Evolutionary conservation across 371 early-diverging fungal species (phyloP).

Genomic region (Apophysomyces sp.): DNA sequence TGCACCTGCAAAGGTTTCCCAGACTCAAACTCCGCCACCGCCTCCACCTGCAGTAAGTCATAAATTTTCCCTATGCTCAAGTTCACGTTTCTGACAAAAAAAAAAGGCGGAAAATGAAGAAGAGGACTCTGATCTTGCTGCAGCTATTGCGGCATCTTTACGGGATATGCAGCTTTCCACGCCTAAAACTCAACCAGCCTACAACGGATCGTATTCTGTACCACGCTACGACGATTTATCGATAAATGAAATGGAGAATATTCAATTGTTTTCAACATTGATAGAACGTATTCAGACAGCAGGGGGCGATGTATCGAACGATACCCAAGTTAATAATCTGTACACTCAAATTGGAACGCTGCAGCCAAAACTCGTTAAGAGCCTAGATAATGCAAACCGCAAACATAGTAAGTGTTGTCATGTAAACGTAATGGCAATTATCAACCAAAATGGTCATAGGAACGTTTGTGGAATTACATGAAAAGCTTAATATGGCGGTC

Average conservation of each 20-base stretch:
- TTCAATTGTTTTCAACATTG: constrained; percentile 65
- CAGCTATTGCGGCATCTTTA: constrained; percentile 93
- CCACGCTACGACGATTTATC: constrained; percentile 40
- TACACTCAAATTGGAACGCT: constrained; percentile 69
- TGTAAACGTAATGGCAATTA: background rate
- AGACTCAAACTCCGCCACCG: constrained; percentile 1
- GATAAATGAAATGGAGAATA: constrained; percentile 67
- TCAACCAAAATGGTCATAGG: constrained; percentile 14
- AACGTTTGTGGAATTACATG: constrained; percentile 62
- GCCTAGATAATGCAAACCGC: constrained; percentile 61
- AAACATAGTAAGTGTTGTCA: constrained; percentile 54
- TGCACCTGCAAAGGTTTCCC: background rate
- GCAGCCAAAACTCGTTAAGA: constrained; percentile 68
- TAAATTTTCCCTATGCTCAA: background rate
- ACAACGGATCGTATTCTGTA: background rate
- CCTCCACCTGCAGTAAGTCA: background rate
- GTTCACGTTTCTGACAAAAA: background rate
- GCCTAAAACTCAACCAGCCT: background rate
- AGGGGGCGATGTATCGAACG: constrained; percentile 53
- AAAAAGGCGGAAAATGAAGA: constrained; percentile 21
- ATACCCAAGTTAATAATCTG: constrained; percentile 64
- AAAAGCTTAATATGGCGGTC: constrained; percentile 73
- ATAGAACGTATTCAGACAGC: constrained; percentile 57
- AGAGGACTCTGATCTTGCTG: constrained; percentile 87
- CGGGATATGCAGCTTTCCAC: constrained; percentile 53